Conservation (phyloP, 202 grass and related monocot species). For the Elaeis oleifera region DNA sequence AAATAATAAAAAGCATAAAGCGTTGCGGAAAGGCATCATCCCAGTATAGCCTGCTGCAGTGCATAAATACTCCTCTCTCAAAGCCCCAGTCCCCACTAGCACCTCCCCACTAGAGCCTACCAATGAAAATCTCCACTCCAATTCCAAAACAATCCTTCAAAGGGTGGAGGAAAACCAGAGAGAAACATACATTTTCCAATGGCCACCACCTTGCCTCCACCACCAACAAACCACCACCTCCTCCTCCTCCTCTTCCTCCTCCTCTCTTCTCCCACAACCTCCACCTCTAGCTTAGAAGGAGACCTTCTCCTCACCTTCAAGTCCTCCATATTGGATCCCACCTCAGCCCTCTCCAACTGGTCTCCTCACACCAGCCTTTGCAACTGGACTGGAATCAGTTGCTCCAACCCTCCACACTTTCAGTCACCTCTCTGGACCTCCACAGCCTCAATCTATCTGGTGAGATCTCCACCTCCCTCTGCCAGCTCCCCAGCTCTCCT, state of each 20-base stretch:
- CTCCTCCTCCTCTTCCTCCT: constrained; percentile 13
- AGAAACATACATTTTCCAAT: background rate
- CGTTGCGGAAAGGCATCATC: no score
- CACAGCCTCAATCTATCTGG: constrained; percentile 48
- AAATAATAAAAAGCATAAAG: no score
- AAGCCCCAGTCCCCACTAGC: no score
- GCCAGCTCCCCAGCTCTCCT: constrained; percentile 38
- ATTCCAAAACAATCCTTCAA: background rate
- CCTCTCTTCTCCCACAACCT: constrained; percentile 1
- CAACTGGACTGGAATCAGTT: constrained; percentile 58
- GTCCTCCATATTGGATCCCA: constrained; percentile 40
- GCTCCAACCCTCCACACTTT: constrained; percentile 25
- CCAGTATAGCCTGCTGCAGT: no score
- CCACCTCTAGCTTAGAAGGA: constrained; percentile 13
- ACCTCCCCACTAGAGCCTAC: no score
- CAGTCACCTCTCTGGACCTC: constrained; percentile 30
- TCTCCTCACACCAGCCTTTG: constrained; percentile 31
- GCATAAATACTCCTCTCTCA: no score
- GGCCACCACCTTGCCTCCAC: background rate
- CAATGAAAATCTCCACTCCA: no score
- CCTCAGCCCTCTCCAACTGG: constrained; percentile 48
- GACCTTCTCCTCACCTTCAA: constrained; percentile 58
- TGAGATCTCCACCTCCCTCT: constrained; percentile 40
- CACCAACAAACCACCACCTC: background rate
- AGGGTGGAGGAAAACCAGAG: background rate